Conservation (phyloP, 1,284 basidiomycete genomes). For the Salmacisia buchloeana region DNA sequence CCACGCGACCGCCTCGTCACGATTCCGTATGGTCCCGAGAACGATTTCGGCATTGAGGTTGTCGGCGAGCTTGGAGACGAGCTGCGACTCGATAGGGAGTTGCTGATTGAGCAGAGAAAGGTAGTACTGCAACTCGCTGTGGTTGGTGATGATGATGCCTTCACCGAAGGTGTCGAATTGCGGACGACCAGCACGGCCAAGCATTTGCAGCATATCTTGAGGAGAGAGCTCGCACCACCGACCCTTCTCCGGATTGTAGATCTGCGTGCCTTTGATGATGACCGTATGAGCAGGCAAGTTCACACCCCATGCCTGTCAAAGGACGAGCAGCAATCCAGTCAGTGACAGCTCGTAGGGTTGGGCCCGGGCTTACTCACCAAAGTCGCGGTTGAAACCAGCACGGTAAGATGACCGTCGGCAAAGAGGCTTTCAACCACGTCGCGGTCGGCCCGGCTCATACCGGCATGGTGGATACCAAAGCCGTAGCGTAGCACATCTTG, state of each 20-base stretch:
- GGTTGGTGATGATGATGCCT: constrained; percentile 98
- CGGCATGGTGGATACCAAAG: constrained; percentile 97
- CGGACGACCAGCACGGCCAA: constrained; percentile 92
- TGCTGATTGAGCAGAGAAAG: constrained; percentile 48
- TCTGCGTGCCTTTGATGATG: constrained; percentile 99
- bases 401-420: constrained; percentile 83
- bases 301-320: constrained; percentile 82
- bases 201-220: constrained; percentile 97
- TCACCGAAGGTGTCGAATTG: constrained; percentile 97
- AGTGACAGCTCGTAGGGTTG: background rate
- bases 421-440: constrained; percentile 91
- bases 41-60: constrained; percentile 98
- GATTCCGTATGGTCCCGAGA: constrained; percentile 83
- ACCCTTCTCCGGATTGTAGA: constrained; percentile 98
- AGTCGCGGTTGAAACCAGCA: constrained; percentile 93
- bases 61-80: constrained; percentile 85
- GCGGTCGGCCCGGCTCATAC: constrained; percentile 91
- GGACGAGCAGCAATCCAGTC: background rate
- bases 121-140: constrained; percentile 93
- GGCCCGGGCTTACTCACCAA: constrained; percentile 54
- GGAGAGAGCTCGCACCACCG: constrained; percentile 93
- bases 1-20: constrained; percentile 95
- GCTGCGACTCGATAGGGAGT: constrained; percentile 87
- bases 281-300: constrained; percentile 96
- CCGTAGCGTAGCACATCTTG: constrained; percentile 91